Evolutionary conservation across 2,329 filamentous ascomycete genomes (phyloP), one percentile per base, ranked within the genome.

Genomic region (Metarhizium robertsii): DNA sequence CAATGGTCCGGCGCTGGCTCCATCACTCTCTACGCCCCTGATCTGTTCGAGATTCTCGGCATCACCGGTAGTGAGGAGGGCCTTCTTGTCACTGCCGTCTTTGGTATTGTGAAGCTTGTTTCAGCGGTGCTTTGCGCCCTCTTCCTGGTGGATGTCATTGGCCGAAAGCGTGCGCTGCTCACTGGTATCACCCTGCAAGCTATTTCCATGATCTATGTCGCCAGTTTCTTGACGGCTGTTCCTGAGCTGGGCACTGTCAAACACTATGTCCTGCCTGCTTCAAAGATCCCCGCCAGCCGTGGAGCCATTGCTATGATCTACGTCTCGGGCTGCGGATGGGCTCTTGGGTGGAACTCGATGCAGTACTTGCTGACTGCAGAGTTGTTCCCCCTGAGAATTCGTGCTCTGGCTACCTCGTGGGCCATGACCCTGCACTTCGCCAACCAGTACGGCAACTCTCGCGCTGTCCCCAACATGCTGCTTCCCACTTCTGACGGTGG

Each of bases 361-460:
- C 87, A 90, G 70, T 92, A 91, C 66, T 77, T 92, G 4, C 79
- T 92, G 55, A 90, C 87, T 14, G 85, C 86, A 1, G 88, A 92
- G 66, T 78, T 92, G 58, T 92, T 89, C 73, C 87, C 88, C 1
- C 77, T 91, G 10, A 80, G 87, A 3, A 83, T 92, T 52, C 81
- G 88, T 55, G 86, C 87, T 4, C 71, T 90, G 10, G 82, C 84
- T 20, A 87, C 85, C 0, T 87, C 83, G 0, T 77, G 87, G 65
- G 83, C 85, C 50, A 91, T 91, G 88, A 87, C 83, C 0, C 79
- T 90, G 57, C 87, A 92, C 69, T 91, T 91, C 65, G 84, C 80
- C 57, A 89, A 89, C 69, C 86, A 90, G 69, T 91, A 89, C 66
- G 88, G 87, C 30, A 90, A 88, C 72, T 79, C 83, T 1, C 84